Conservation (phyloP, 768 basidiomycete species). For the Strobilomyces confusus region DNA sequence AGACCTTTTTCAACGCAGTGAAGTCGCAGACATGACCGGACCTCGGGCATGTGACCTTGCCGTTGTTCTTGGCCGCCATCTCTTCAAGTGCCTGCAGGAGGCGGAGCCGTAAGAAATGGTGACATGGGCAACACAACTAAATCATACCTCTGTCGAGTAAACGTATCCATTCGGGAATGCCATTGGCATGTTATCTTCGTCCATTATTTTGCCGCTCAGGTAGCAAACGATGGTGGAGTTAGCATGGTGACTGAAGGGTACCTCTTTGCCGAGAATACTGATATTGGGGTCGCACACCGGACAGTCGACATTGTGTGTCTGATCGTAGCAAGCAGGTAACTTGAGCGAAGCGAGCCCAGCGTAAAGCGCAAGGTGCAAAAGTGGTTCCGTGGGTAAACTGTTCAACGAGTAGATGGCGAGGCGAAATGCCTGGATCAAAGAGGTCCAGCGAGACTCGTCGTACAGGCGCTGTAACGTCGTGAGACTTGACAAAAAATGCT, state of each 20-base stretch:
- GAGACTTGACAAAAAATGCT: constrained; percentile 7
- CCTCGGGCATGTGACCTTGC: constrained; percentile 80
- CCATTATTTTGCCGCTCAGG: constrained; percentile 91
- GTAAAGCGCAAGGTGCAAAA: constrained; percentile 83
- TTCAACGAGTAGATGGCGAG: constrained; percentile 84
- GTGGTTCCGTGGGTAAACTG: constrained; percentile 80
- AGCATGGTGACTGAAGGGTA: constrained; percentile 89
- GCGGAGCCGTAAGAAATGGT: constrained; percentile 12
- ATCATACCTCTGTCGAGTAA: constrained; percentile 84
- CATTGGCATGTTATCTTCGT: constrained; percentile 90
- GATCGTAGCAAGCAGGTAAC: constrained; percentile 76
- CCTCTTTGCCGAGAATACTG: constrained; percentile 74
- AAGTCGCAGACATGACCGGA: constrained; percentile 64
- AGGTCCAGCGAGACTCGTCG: constrained; percentile 72
- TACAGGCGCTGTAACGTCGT: constrained; percentile 65
- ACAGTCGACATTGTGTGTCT: constrained; percentile 76
- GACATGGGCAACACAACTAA: constrained; percentile 3
- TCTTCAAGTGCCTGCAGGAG: constrained; percentile 68
- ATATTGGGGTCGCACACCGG: constrained; percentile 84
- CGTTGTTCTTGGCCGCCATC: constrained; percentile 79
- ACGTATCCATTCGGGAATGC: constrained; percentile 88
- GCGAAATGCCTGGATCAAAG: constrained; percentile 75
- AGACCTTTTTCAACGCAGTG: constrained; percentile 76
- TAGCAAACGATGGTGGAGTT: constrained; percentile 95
- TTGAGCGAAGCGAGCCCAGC: constrained; percentile 91